These are phyloP conservation scores for Clarireedia hainanense DNA, from an alignment of 2,329 filamentous ascomycete species.

Conservation along the genomic window DNA sequence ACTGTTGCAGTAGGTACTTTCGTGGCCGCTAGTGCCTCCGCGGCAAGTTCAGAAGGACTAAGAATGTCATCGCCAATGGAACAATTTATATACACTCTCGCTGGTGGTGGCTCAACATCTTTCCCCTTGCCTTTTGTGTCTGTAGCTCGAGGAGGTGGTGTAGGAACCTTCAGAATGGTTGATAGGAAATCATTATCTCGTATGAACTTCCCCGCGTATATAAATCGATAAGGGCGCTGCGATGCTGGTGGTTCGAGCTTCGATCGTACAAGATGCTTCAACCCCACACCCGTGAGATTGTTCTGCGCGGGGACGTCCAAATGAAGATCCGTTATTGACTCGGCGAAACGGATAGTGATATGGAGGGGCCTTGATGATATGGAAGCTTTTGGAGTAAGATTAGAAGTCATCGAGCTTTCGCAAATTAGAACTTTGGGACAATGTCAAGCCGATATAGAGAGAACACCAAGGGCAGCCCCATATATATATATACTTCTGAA, in stretches of 20 bases:
- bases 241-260: constrained; percentile 56
- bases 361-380: constrained; percentile 41
- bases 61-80: constrained; percentile 76
- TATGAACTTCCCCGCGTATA: constrained; percentile 82
- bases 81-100: constrained; percentile 82
- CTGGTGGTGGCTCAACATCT: constrained; percentile 39
- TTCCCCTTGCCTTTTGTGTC: constrained; percentile 59
- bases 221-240: constrained; percentile 72
- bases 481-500: too few relatives aligned
- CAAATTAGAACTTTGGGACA: too few relatives aligned
- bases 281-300: constrained; percentile 63
- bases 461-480: too few relatives aligned
- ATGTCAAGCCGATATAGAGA: too few relatives aligned
- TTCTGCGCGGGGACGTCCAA: constrained; percentile 64
- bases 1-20: constrained; percentile 15
- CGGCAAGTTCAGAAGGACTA: constrained; percentile 57
- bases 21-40: constrained; percentile 44
- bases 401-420: constrained; percentile 1
- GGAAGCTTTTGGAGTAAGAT: not conserved
- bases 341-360: constrained; percentile 85
- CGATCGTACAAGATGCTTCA: constrained; percentile 75
- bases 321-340: constrained; percentile 72
- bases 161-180: constrained; percentile 56
- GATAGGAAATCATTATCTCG: constrained; percentile 63
- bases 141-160: constrained; percentile 37